Base-by-base conservation (phyloP, 306 rosid genomes). In the Medicago ruthenica region DNA sequence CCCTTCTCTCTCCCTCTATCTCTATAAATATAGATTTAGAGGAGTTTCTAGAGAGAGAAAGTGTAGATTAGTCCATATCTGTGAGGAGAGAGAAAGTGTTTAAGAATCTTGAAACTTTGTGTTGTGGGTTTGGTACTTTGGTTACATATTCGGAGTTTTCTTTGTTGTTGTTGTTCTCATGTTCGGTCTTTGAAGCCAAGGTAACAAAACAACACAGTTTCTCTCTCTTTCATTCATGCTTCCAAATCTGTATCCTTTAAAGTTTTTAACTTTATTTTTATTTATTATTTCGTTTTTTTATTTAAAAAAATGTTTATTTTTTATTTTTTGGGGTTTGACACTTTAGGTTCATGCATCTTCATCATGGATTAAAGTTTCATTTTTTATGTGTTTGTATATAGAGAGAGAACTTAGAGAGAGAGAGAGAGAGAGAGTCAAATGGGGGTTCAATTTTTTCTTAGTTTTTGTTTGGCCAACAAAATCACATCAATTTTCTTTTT, bases 311-410 rank as follows among this genome's bases (percentile, higher is more conserved):
- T 22, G 22, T 10, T 10, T 58, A 1, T 9, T 18, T 5, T 27
- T 27, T 13, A 27, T 14, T 21, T 73, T 21, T 57, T 27, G 3
- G 62, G 51, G 82, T 77, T 53, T 63, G 58, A 70, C 42, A 64
- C 76, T 83, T 79, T 84, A 39, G 78, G 72, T 79, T 76, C 85
- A 85, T 86, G 91, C 92, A 91, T 91, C 96, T 91, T 76, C 39
- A 22, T 42, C 72, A 22, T 68, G 80, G 87, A 86, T 76, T 85
- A 89, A 90, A 92, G 97, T 84, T 87, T 70, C 41, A 58, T 45
- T 76, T 67, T 53, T 53, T 27, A 22, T 24, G 36, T 71, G 5
- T 40, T 74, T 42, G 12, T 74, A 10, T 17, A 59, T 11, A 58
- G 15, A 41, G 58, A 55, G 16, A 18, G 1, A 20, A 14, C 36